Conservation (phyloP, 352 stramenopile genomes). For the Pythium graminicola region DNA sequence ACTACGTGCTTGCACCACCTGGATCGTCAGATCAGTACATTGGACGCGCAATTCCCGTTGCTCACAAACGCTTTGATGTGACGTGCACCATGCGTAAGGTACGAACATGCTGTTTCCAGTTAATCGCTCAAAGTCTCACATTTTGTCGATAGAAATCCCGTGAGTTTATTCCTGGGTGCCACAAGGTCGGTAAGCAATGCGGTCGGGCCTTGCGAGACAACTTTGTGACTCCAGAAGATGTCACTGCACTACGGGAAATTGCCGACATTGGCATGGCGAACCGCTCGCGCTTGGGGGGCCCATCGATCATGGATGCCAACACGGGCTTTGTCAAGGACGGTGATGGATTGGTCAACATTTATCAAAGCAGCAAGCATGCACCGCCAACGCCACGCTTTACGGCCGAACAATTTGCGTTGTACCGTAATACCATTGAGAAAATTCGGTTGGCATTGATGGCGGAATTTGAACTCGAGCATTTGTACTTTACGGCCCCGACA, state of each 20-base stretch:
- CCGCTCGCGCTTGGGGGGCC: constrained; percentile 61
- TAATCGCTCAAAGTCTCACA: background rate
- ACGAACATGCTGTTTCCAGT: background rate
- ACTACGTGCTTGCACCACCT: constrained; percentile 7
- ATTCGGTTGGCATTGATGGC: constrained; percentile 74
- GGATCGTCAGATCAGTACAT: constrained; percentile 17
- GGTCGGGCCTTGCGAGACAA: constrained; percentile 61
- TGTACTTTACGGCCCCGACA: constrained; percentile 91
- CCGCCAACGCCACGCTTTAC: constrained; percentile 58
- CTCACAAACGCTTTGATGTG: constrained; percentile 49
- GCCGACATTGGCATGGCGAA: constrained; percentile 79
- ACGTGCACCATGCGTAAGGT: constrained; percentile 44
- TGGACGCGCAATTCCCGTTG: constrained; percentile 12
- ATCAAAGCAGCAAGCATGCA: constrained; percentile 45
- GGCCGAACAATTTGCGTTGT: constrained; percentile 76
- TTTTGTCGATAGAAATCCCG: constrained; percentile 27
- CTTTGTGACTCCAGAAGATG: constrained; percentile 66
- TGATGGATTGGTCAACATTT: constrained; percentile 87
- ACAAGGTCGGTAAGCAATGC: constrained; percentile 54
- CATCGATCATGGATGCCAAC: constrained; percentile 92
- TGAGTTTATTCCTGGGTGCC: constrained; percentile 56
- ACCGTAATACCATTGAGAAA: constrained; percentile 67
- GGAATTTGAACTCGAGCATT: constrained; percentile 63
- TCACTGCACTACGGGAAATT: constrained; percentile 68
- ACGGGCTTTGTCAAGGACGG: constrained; percentile 83